Evolutionary conservation across 495 filamentous ascomycete genomes (phyloP).

Genomic region (Trichoderma orchidacearum): DNA sequence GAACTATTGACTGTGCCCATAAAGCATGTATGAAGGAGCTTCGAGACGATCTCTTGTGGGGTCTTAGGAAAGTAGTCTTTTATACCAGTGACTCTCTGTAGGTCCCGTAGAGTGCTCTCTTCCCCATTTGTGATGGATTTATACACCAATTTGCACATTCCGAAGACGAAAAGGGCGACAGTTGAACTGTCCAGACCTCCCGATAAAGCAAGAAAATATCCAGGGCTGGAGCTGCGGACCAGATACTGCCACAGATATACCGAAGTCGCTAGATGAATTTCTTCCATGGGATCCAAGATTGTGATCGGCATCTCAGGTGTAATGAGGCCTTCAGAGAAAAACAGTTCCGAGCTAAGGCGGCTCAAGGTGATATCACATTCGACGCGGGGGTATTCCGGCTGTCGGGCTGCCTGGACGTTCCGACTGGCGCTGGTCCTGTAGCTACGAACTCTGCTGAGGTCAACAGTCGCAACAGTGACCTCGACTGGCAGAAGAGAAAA

Average conservation of each 20-base stretch:
- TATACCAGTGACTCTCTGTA: neutral
- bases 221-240: slow-evolving; percentile 4
- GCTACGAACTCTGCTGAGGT: slow-evolving; percentile 60
- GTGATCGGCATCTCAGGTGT: neutral
- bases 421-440: slow-evolving; percentile 39
- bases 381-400: slow-evolving; percentile 22
- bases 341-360: neutral
- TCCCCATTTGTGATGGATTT: slow-evolving; percentile 7
- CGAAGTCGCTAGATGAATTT: slow-evolving; percentile 6
- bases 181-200: slow-evolving; percentile 8
- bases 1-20: neutral
- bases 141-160: slow-evolving; percentile 50
- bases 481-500: slow-evolving; percentile 76
- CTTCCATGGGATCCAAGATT: slow-evolving; percentile 9
- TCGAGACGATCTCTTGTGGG: neutral
- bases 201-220: slow-evolving; percentile 8
- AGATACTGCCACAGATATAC: slow-evolving; percentile 10
- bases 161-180: slow-evolving; percentile 32
- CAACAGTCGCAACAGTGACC: slow-evolving; percentile 66
- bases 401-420: slow-evolving; percentile 40
- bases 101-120: neutral
- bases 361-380: slow-evolving; percentile 18
- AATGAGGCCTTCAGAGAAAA: neutral
- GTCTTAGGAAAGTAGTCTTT: neutral
- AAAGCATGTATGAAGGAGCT: neutral